phyloP scores from a whole-genome alignment of 192 early-diverging fungal species.

The Piromyces sp. region DNA sequence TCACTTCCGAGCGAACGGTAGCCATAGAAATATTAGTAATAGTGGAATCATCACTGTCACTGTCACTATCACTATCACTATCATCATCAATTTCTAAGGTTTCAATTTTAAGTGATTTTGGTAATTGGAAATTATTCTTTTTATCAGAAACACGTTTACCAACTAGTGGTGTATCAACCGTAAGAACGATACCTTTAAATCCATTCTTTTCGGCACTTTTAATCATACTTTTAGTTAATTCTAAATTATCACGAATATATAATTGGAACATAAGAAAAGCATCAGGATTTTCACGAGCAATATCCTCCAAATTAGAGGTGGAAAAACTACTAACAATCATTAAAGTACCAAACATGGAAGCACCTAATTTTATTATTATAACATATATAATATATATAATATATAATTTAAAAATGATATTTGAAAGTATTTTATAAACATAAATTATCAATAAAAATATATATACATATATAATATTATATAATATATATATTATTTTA shows the following conservation, averaged over 20 bases:
- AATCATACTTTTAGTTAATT: neutral
- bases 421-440: no score
- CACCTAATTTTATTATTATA: neutral
- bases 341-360: neutral
- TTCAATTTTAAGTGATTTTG: neutral
- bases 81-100: neutral
- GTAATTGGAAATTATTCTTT: neutral
- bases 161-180: neutral
- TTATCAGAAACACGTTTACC: neutral
- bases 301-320: neutral
- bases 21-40: neutral
- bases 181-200: neutral
- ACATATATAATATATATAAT: no score
- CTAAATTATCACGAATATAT: neutral
- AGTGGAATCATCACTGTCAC: neutral
- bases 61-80: neutral
- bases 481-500: no score
- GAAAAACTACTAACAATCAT: neutral
- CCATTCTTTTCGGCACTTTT: neutral
- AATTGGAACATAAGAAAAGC: neutral
- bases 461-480: no score
- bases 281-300: neutral
- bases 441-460: no score
- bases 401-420: no score
- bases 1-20: neutral